A percentile compares a stretch with the other conserved stretches of the same genome.
Evolutionary conservation across 2,329 filamentous ascomycete genomes (phyloP).

Genomic region (Torrubiellomyces zombiae): DNA sequence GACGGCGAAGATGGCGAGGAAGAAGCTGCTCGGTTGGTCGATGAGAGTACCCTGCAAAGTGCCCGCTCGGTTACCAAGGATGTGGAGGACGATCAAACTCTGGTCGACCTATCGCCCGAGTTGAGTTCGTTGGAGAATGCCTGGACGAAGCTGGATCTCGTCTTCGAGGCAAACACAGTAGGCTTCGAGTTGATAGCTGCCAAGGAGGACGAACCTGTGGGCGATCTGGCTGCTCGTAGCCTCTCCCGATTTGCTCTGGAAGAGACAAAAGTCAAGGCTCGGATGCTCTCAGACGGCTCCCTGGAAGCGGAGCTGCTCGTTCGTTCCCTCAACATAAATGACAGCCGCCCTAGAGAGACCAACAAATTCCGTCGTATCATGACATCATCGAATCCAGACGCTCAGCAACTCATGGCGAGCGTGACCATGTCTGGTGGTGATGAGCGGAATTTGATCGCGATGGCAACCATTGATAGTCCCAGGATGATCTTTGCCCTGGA

Average conservation of each 20-base stretch:
- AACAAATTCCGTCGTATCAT: conserved; percentile 98
- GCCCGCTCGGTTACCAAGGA: conserved; percentile 24
- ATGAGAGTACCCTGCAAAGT: conserved; percentile 32
- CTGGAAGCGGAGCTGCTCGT: conserved; percentile 87
- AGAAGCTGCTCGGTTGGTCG: conserved; percentile 60
- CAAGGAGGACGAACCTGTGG: conserved; percentile 59
- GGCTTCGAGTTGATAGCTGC: conserved; percentile 76
- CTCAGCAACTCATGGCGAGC: conserved; percentile 97
- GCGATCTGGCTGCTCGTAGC: conserved; percentile 60
- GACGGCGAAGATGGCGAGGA: conserved; percentile 54
- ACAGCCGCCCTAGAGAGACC: conserved; percentile 73
- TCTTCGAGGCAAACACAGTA: conserved; percentile 77
- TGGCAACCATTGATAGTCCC: conserved; percentile 89
- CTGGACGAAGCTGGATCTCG: conserved; percentile 87
- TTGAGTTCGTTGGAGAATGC: conserved; percentile 49
- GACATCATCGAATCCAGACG: conserved; percentile 86
- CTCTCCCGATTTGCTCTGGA: conserved; percentile 90
- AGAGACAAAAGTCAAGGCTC: conserved; percentile 76
- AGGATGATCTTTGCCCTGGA: conserved; percentile 90
- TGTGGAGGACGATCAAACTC: conserved; percentile 18
- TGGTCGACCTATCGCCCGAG: conserved; percentile 50
- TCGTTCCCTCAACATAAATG: conserved; percentile 84
- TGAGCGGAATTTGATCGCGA: conserved; percentile 69
- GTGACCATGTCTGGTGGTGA: conserved; percentile 78
- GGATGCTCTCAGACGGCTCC: conserved; percentile 82